Evolutionary conservation across 2,329 filamentous ascomycete genomes (phyloP), one percentile per base, ranked within the genome.

Genomic region (Colletotrichum scovillei): DNA sequence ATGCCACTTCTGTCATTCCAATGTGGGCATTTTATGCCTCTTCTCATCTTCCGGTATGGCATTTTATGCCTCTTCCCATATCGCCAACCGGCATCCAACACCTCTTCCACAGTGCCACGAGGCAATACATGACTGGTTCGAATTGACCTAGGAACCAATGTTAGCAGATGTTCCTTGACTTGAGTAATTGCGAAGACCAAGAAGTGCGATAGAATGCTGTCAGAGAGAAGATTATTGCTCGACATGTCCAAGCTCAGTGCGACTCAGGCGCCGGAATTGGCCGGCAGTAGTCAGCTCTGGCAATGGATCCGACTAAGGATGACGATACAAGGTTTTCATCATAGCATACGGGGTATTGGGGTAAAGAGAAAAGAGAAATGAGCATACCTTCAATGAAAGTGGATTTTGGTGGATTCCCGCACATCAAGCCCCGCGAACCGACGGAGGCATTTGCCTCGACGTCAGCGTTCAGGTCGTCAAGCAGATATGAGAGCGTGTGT

Each of bases 291-390:
- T 58, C 63, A 78, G 81, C 81, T 78, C 76, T 59, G 70, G 74
- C 70, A 63, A 70, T 76, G 74, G 80, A 83, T 97, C 92, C 89
- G 95, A 88, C 94, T 97, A 97, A 97, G 95, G 95, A 97, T 97
- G 95, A 97, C 94, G 93, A 95, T 95, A 95, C 88, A 85, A 89
- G 85, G 82, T 87, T 95, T 91, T 97, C 95, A 96, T 97, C 95
- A 96, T 93, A 79, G 77, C 79, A 80, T 38, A 32, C 64, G 55
- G 58, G 67, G 63, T 49, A 53, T 59, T 38, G 67, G 55, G 57
- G 19, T 42, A 68, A 38, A 46, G 59, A 68, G 32, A 56, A 65
- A 55, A 67, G 5, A 53, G 22, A 72, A 19, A 12, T 16, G 3
- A 28, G 57, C 73, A n/a, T 64, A 68, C 68, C 59, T 5, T 52